A percentile compares a stretch with the other conserved stretches of the same genome.
Evolutionary conservation across 345 rosid genomes (phyloP).

Genomic region (Melaleuca quinquenervia): DNA sequence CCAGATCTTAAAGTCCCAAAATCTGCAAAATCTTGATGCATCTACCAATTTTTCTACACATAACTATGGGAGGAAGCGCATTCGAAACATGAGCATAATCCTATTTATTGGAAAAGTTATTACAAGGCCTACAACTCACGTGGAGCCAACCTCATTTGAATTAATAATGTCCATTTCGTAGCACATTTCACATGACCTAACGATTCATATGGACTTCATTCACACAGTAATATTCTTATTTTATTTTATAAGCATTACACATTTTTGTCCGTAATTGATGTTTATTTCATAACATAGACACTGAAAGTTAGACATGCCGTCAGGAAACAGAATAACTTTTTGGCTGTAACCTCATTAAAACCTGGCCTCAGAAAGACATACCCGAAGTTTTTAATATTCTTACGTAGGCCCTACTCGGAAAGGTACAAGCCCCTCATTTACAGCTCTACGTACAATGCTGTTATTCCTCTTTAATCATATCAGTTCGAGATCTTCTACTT

Average conservation of each 20-base stretch:
- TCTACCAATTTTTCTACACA: neutral
- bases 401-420: neutral
- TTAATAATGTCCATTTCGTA: neutral
- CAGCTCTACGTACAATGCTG: neutral
- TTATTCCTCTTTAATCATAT: neutral
- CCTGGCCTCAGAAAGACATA: neutral
- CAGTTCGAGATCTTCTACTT: neutral
- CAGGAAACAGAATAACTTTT: neutral
- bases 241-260: neutral
- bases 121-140: too few relatives aligned
- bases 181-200: neutral
- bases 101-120: too few relatives aligned
- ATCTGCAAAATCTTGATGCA: neutral
- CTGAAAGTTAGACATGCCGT: neutral
- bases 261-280: neutral
- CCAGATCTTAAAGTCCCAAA: neutral
- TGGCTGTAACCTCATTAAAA: neutral
- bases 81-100: neutral
- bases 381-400: neutral
- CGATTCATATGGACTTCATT: neutral
- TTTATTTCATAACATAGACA: neutral
- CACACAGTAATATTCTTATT: neutral
- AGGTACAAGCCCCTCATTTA: neutral
- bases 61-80: neutral
- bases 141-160: too few relatives aligned